Base-by-base conservation (phyloP, 2,329 filamentous ascomycete genomes). In the Pseudocercospora vitis region DNA sequence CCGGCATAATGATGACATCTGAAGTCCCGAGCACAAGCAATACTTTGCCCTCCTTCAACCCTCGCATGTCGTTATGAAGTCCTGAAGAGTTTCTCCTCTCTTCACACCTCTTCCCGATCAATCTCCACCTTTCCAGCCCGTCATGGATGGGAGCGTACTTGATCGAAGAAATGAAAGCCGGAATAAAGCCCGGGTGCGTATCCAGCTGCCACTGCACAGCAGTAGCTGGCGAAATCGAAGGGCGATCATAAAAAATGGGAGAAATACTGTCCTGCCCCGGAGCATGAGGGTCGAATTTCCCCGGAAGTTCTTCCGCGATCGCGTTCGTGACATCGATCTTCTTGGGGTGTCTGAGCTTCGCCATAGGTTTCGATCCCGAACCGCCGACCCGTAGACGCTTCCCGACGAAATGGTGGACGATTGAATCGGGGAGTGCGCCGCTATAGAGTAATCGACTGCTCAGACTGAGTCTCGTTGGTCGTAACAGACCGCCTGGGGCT, bases 401-500 rank as follows among this genome's bases (percentile, higher is more conserved):
- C 26, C 72, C 70, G 6, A 85, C 80, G 8, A 83, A 64, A n/a
- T 68, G 71, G n/a, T 73, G 69, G 1, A 82, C 69, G 6, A 88
- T 59, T 42, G 71, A 74, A 55, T 83, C 80, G 0, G 87, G 86
- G 24, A 91, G 66, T 19, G 83, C 64, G 0, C 79, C 80, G 4
- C 79, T 79, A 67, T 89, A 89, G 7, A 90, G 74, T 16, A 90
- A 61, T 50, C 79, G 79, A 63, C 80, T 84, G 57, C 77, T 76
- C 70, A 80, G 79, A 53, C 80, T 79, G 52, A 89, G 78, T 63
- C 87, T 83, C 11, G 74, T 73, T 3, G 74, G 71, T n/a, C 87
- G 79, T 45, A 96, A 82, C 39, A 96, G 76, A 0, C 91, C 91
- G 0, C 85, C 79, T 0, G 91, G 90, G 0, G 90, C 89, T 35